Evolutionary conservation across 2,329 filamentous ascomycete species (phyloP).

Genomic region (Taxawa tesnikishii): DNA sequence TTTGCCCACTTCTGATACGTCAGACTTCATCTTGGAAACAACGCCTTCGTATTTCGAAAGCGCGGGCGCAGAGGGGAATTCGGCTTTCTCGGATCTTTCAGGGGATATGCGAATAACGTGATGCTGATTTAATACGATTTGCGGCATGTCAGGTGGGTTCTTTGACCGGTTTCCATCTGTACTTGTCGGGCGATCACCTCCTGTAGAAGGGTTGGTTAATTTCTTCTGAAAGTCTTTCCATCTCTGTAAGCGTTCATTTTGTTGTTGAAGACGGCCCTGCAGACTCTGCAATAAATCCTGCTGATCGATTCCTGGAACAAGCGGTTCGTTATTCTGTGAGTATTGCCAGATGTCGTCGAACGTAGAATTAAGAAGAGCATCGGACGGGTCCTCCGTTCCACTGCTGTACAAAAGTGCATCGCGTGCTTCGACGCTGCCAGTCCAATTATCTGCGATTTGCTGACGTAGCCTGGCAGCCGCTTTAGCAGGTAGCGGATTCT

Average conservation of each 20-base stretch:
- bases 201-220: too few species aligned
- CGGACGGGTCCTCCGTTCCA: constrained; percentile 38
- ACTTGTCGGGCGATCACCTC: too few species aligned
- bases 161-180: too few species aligned
- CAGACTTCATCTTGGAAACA: constrained; percentile 21
- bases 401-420: constrained; percentile 59
- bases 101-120: not conserved
- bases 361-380: constrained; percentile 50
- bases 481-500: constrained; percentile 7
- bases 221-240: constrained; percentile 59
- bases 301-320: too few species aligned
- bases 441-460: constrained; percentile 61
- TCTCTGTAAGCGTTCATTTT: constrained; percentile 54
- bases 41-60: constrained; percentile 19
- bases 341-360: constrained; percentile 65
- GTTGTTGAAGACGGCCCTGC: constrained; percentile 52
- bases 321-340: too few species aligned
- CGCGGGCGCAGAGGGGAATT: too few species aligned
- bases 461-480: constrained; percentile 34
- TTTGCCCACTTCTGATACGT: constrained; percentile 8
- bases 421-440: constrained; percentile 64
- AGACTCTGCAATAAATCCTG: constrained; percentile 57
- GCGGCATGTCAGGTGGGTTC: too few species aligned
- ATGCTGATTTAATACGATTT: constrained; percentile 5
- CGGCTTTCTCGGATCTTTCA: too few species aligned